Percentiles rank a stretch among this genome's conserved stretches.
These are phyloP conservation scores for Fusarium sp. DNA, from an alignment of 2,329 filamentous ascomycete genomes.

Conservation along the genomic window DNA sequence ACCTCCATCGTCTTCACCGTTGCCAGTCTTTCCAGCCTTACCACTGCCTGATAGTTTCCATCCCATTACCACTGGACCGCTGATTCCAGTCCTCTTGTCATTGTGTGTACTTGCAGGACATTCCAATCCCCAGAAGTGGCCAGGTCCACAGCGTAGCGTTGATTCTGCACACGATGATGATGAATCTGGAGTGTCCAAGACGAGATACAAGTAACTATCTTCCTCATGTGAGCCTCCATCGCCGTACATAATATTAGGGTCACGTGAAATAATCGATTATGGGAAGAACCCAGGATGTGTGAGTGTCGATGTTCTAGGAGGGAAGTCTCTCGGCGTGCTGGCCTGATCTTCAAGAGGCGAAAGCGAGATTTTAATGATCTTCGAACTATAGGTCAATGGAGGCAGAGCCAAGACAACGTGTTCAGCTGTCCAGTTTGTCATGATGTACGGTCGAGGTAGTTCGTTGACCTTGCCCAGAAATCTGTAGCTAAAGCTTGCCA, in stretches of 20 bases:
- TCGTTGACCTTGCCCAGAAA: background rate
- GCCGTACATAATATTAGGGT: background rate
- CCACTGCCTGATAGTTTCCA: background rate
- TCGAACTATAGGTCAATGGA: background rate
- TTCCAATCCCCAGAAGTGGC: background rate
- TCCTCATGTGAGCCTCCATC: background rate
- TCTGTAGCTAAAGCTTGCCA: background rate
- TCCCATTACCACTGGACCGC: background rate
- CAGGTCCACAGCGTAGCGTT: background rate
- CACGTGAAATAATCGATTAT: background rate
- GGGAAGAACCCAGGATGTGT: background rate
- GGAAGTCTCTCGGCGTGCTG: fast-evolving
- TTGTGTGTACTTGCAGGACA: background rate
- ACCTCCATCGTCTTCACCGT: fast-evolving
- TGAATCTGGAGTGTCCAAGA: background rate
- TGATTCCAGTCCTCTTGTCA: background rate
- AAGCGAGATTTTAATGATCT: background rate
- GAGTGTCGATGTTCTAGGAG: background rate
- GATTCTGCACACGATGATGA: background rate
- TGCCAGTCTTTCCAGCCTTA: fast-evolving
- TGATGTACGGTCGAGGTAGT: background rate
- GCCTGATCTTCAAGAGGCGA: fast-evolving
- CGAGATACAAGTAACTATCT: background rate
- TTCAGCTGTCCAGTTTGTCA: background rate
- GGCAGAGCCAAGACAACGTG: background rate